phyloP scores from a whole-genome alignment of 495 filamentous ascomycete genomes.

The Paragyromitra xinjiangensis region DNA sequence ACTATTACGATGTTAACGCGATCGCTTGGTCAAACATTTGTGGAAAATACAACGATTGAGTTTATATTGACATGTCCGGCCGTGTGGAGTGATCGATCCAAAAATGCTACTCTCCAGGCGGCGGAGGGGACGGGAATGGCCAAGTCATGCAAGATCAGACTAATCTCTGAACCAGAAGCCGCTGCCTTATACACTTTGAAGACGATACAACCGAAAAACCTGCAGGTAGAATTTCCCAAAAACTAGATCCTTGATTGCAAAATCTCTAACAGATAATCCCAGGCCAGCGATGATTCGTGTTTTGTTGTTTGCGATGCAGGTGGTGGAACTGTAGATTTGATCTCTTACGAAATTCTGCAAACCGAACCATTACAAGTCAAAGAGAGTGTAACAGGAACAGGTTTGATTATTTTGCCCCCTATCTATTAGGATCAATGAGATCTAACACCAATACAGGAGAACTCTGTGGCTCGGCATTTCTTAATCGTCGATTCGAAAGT shows the following conservation, averaged over 20 bases:
- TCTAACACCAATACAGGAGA: constrained; percentile 59
- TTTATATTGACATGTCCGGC: constrained; percentile 63
- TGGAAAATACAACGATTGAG: constrained; percentile 59
- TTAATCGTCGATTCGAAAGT: constrained; percentile 75
- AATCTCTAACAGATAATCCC: constrained; percentile 3
- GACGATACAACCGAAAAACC: constrained; percentile 70
- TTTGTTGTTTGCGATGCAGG: constrained; percentile 69
- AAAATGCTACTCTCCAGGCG: constrained; percentile 71
- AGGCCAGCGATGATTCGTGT: constrained; percentile 60
- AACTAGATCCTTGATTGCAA: neutral
- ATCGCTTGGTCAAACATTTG: constrained; percentile 59
- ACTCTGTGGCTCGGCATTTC: constrained; percentile 67
- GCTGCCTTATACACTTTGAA: constrained; percentile 77
- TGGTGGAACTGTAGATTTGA: constrained; percentile 68
- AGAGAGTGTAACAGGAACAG: constrained; percentile 65
- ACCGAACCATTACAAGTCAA: constrained; percentile 63
- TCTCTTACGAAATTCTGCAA: constrained; percentile 64
- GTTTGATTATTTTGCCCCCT: constrained; percentile 8
- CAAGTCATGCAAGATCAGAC: constrained; percentile 53
- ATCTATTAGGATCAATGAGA: neutral
- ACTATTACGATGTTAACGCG: constrained; percentile 77
- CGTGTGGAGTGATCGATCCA: constrained; percentile 79
- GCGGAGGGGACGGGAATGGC: constrained; percentile 70
- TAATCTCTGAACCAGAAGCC: constrained; percentile 80
- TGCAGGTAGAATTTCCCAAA: constrained; percentile 57